Evolutionary conservation across 345 rosid species (phyloP).

Genomic region (Pugionium dolabratum): DNA sequence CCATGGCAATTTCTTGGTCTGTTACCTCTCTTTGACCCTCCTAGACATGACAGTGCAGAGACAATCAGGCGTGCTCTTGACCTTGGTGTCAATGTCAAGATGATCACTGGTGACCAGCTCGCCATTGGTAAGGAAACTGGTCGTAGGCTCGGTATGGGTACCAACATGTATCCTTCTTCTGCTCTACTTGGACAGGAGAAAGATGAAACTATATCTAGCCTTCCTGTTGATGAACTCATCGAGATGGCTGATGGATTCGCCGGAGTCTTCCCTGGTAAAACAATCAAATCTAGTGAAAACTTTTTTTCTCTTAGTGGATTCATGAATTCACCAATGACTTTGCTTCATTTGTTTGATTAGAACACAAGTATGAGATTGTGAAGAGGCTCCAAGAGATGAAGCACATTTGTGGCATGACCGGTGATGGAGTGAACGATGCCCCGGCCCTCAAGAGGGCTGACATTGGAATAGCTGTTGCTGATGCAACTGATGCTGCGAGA

Average conservation of each 20-base stretch:
- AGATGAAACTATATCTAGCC: conserved; percentile 51
- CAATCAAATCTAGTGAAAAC: not conserved
- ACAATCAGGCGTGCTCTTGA: conserved; percentile 81
- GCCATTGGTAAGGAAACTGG: conserved; percentile 95
- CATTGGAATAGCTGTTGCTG: conserved; percentile 97
- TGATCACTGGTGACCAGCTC: conserved; percentile 95
- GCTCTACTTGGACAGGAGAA: conserved; percentile 73
- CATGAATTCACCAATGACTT: not conserved
- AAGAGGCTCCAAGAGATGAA: conserved; percentile 81
- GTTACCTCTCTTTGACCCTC: conserved; percentile 93
- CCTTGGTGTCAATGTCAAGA: conserved; percentile 91
- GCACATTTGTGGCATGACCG: conserved; percentile 97
- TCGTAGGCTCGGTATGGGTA: conserved; percentile 95
- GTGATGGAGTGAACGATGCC: conserved; percentile 97
- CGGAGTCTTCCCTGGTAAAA: conserved; percentile 88
- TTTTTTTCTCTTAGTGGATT: not conserved
- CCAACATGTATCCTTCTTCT: conserved; percentile 71
- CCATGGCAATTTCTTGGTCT: conserved; percentile 91
- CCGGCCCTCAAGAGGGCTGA: conserved; percentile 94
- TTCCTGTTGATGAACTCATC: conserved; percentile 82
- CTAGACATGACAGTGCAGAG: conserved; percentile 96
- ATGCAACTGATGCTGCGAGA: conserved; percentile 95
- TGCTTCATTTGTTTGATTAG: conserved; percentile 39
- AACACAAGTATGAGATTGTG: conserved; percentile 95
- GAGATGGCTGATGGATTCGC: conserved; percentile 97